Base-by-base conservation (phyloP, 345 rosid species). In the Salix dunnii region DNA sequence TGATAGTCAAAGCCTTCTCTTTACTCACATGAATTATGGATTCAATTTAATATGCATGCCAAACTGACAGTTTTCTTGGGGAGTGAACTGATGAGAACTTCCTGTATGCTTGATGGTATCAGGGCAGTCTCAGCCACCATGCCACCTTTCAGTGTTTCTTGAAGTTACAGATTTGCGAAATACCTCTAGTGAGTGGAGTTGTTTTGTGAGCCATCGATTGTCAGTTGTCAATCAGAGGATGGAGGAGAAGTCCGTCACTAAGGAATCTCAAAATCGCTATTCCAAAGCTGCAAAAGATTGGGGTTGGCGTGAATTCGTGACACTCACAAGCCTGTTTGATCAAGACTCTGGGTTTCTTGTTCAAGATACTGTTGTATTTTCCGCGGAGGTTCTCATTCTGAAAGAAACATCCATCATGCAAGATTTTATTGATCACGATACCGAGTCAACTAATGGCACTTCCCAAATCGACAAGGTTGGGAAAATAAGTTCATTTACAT, bases 91-190 rank as follows among this genome's bases (percentile, higher is more conserved):
- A 90, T 76, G 71, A 79, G 62, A 81, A 66, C 84, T 80, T 78
- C 67, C 42, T 71, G 23, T 73, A 73, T 84, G 78, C 76, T 91
- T 86, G 82, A 81, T 88, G 92, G 87, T 88, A 89, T 84, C 97
- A 96, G 99, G 99, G 89, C 99, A 96, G 97, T 96, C 99, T 84
- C 99, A 96, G 90, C 99, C 99, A 85, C 99, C 99, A 71, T 92
- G 99, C 83, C 99, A 96, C 88, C 93, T 96, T 82, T 96, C 99
- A 18, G 99, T 96, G 76, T 96, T 96, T 85, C 99, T 96, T 77
- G 99, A 96, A 90, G 99, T 96, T 75, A 96, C 98, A 5, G 99
- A 96, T 87, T 92, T 97, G 33, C 88, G 98, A 78, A 92, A 87
- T 83, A 89, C 97, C 82, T 86, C 92, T 38, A 90, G 82, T 81